Evolutionary conservation across 176 grass and related monocot genomes (phyloP), one percentile per base, ranked within the genome.

Genomic region (Tuctoria greenei): DNA sequence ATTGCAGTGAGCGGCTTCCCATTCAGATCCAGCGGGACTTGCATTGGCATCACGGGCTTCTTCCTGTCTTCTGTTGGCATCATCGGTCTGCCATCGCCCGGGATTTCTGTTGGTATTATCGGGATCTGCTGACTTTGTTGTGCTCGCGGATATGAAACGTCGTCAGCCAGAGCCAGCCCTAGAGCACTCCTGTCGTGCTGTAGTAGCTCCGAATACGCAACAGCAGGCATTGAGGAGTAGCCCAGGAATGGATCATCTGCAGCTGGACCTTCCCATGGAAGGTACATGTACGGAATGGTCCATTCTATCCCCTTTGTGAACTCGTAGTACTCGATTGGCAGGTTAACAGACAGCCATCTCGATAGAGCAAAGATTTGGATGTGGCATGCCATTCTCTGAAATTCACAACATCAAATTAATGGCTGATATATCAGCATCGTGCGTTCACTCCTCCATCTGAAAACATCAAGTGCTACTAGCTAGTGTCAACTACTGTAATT

Each of bases 261-360:
- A 12, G 78, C 77, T 49, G 70, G 77, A 21, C 84, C 77, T 44
- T 98, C 89, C 95, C 95, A 98, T 39, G 95, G 95, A 24, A 98
- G 95, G 65, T 37, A 70, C 39, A 88, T 72, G 79, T 92, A 87
- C 0, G 95, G 95, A 54, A 98, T 98, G 28, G 50, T 90, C 95
- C 95, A 98, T 7, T 94, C 84, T 37, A 98, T 77, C 46, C 95
- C 95, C 75, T 84, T 92, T 61, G 88, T 71, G 44, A 98, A 79
- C 84, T 98, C 95, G 64, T 94, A 98, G 79, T 98, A 98, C 79
- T 92, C 95, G 16, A 98, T 76, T 1, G 95, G 91, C 64, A 98
- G 62, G 17, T 89, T 84, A 26, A 83, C 68, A 12, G 84, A 81
- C 78, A 98, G 61, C 95, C 95, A 98, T 84, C 91, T 89, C 31